Conservation (phyloP, 495 filamentous ascomycete genomes). For the Talaromyces nanjingensis region DNA sequence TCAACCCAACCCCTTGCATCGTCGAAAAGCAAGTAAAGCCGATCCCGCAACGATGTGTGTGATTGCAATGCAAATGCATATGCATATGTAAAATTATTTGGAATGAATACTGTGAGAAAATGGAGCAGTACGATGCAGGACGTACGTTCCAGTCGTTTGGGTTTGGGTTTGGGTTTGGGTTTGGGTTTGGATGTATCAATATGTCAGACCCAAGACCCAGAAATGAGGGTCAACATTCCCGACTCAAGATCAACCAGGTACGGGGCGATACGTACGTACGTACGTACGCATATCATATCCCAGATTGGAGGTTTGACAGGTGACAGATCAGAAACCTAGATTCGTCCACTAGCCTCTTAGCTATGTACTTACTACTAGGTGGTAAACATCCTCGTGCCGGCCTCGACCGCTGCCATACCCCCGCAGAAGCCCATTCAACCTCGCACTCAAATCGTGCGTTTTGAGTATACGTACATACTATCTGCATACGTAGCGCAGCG, state of each 20-base stretch:
- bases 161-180: background rate
- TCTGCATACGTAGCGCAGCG: background rate
- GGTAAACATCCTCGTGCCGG: background rate
- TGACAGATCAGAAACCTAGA: background rate
- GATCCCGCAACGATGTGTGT: background rate
- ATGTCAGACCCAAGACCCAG: background rate
- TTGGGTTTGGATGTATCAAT: background rate
- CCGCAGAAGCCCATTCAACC: background rate
- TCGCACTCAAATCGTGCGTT: background rate
- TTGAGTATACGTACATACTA: background rate
- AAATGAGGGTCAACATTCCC: background rate
- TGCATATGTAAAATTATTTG: background rate
- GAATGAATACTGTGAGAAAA: background rate
- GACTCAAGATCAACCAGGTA: background rate
- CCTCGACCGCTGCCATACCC: background rate
- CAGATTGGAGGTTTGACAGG: background rate
- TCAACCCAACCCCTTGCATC: background rate
- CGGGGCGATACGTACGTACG: background rate
- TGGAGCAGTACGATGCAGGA: background rate
- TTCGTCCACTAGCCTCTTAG: background rate
- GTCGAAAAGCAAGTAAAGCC: background rate
- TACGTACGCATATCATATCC: background rate
- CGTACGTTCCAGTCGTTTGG: background rate
- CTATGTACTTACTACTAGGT: too few species aligned
- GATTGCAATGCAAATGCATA: too few species aligned